These are phyloP conservation scores for Pichia eremophila DNA, from an alignment of 805 yeast genomes.

Conservation along the genomic window DNA sequence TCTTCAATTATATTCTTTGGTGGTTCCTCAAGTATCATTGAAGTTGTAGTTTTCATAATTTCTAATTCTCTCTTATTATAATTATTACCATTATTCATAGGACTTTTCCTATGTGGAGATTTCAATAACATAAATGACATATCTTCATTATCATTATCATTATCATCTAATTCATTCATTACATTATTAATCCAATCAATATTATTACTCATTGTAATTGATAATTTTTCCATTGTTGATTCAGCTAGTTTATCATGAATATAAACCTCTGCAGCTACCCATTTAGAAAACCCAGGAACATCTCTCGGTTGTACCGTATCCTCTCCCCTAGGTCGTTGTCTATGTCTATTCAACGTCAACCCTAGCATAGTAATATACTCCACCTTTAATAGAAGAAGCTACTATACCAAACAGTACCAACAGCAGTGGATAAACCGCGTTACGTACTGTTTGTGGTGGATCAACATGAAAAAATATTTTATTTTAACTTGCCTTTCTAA, in stretches of 20 bases:
- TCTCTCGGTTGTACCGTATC: neutral
- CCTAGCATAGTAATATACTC: conserved; percentile 19
- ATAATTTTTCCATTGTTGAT: conserved; percentile 17
- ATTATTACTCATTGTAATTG: conserved; percentile 18
- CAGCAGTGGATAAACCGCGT: too few relatives aligned
- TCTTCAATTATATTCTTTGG: neutral
- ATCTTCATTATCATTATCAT: conserved; percentile 6
- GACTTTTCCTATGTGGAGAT: conserved; percentile 14
- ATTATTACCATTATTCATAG: conserved; percentile 11
- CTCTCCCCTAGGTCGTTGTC: neutral
- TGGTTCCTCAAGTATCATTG: conserved; percentile 6
- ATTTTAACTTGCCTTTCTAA: too few relatives aligned
- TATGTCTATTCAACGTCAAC: conserved; percentile 15
- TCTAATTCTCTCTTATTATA: conserved; percentile 14
- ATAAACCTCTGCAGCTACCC: conserved; percentile 25
- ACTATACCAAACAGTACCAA: too few relatives aligned
- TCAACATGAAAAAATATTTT: too few relatives aligned
- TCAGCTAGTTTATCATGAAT: conserved; percentile 20
- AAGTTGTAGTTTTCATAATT: conserved; percentile 11
- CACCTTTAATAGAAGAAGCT: neutral
- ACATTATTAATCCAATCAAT: conserved; percentile 24
- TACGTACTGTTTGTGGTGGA: too few relatives aligned
- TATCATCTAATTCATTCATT: conserved; percentile 14
- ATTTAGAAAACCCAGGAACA: conserved; percentile 26
- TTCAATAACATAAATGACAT: conserved; percentile 11